These are phyloP conservation scores for Rhododendron mucronatum DNA, from an alignment of 148 eudicot species.

Conservation along the genomic window DNA sequence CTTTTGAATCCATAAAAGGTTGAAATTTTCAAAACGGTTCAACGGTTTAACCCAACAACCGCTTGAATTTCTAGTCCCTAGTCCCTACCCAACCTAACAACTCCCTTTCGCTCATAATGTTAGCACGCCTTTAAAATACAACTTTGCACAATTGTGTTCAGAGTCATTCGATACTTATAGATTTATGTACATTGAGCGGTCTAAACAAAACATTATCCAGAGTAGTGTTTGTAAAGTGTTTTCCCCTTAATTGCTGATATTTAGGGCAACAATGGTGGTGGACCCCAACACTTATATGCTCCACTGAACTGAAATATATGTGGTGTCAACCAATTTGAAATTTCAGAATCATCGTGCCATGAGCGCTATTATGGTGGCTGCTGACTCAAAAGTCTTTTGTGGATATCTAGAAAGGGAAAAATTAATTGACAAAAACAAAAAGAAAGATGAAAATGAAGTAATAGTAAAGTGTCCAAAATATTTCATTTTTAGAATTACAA, in stretches of 20 bases:
- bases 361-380: background rate
- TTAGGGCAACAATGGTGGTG: slow-evolving; percentile 2
- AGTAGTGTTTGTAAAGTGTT: no score
- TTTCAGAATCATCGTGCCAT: background rate
- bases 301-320: slow-evolving; percentile 3
- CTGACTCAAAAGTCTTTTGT: slow-evolving; percentile 1
- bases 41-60: background rate
- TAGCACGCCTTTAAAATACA: no score
- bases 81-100: background rate
- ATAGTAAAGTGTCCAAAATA: background rate
- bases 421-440: background rate
- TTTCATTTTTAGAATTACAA: background rate
- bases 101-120: background rate
- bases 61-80: background rate
- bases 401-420: background rate
- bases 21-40: background rate
- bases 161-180: no score
- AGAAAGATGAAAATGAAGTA: background rate
- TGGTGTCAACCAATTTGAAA: background rate
- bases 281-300: background rate
- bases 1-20: background rate
- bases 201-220: no score
- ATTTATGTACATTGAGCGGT: no score
- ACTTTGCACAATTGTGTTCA: no score
- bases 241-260: background rate